Evolutionary conservation across 2,329 filamentous ascomycete species (phyloP), one percentile per base, ranked within the genome.

Genomic region (Aspergillus quadricinctus): DNA sequence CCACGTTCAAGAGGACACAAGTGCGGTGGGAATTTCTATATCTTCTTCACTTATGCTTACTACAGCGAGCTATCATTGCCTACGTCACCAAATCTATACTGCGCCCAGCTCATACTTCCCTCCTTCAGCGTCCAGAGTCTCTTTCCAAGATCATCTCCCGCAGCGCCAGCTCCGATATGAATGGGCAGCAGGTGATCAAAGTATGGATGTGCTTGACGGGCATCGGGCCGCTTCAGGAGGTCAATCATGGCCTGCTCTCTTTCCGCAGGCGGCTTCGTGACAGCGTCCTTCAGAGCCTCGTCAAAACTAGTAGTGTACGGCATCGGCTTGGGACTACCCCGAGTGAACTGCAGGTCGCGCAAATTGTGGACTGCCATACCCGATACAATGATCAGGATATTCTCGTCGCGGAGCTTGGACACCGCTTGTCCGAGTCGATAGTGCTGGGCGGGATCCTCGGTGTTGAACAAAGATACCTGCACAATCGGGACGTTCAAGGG

Each of bases 281-380:
- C 84, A 0, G 85, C 86, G 21, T 88, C 82, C 63, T 86, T 85
- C 46, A 92, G 75, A 1, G 86, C 84, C 48, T 85, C 79, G 60
- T 93, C 84, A 64, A 91, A 92, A 52, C 79, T 82, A 37, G 79
- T 77, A 1, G 81, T 73, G 64, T 87, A 87, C 10, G 84, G 81
- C 64, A 85, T 59, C 0, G 82, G 80, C 9, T 63, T 64, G 10
- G 76, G 71, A 48, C 77, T 71, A 7, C 76, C 78, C 61, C 77
- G 75, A 14, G 74, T 70, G 64, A 77, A 75, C 19, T 73, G 74
- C 63, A 83, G 51, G 60, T 88, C 83, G 1, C 82, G 78, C 37
- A 89, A 75, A 62, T 89, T 89, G 64, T 89, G 87, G 23, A 89
- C 88, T 0, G 87, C 86, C 87, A 91, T 90, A 10, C 88, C 88